Conservation (phyloP, 2,329 filamentous ascomycete species). For the Alternaria angustiovoidea region DNA sequence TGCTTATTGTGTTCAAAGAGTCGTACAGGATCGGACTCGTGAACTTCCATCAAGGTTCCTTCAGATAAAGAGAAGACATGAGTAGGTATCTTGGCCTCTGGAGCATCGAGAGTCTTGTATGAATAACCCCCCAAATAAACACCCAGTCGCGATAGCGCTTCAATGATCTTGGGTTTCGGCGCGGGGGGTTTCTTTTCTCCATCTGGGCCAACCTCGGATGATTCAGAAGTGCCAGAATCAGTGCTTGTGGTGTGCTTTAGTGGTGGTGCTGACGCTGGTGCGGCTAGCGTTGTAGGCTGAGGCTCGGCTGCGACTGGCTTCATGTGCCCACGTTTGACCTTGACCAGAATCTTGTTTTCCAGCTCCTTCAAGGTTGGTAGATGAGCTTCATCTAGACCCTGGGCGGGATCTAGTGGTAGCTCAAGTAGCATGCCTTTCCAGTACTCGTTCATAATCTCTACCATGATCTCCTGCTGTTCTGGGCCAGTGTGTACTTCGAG, state of each 20-base stretch:
- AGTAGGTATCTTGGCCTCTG: conserved; percentile 61
- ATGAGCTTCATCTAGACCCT: conserved; percentile 63
- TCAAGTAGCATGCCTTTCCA: conserved; percentile 81
- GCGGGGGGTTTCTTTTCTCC: conserved; percentile 61
- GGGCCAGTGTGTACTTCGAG: conserved; percentile 86
- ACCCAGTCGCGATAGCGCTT: conserved; percentile 75
- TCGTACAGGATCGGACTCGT: conserved; percentile 61
- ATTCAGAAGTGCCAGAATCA: conserved; percentile 34
- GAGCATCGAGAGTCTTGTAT: conserved; percentile 75
- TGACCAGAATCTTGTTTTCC: conserved; percentile 74
- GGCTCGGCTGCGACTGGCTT: conserved; percentile 38
- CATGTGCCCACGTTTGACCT: conserved; percentile 57
- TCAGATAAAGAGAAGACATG: conserved; percentile 73
- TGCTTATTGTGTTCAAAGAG: conserved; percentile 84
- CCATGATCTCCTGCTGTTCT: conserved; percentile 90
- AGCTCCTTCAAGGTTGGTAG: conserved; percentile 72
- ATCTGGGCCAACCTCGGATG: conserved; percentile 47
- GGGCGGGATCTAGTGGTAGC: conserved; percentile 52
- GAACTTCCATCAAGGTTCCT: conserved; percentile 70
- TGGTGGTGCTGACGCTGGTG: conserved; percentile 32
- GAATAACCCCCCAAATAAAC: conserved; percentile 88
- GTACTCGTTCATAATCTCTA: conserved; percentile 88
- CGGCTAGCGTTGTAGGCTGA: conserved; percentile 43
- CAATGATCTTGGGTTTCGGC: conserved; percentile 67
- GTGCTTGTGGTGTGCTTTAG: conserved; percentile 34